These are phyloP conservation scores for Lodderomyces oxycetoniae DNA, from an alignment of 1,139 yeast genomes.

Conservation along the genomic window DNA sequence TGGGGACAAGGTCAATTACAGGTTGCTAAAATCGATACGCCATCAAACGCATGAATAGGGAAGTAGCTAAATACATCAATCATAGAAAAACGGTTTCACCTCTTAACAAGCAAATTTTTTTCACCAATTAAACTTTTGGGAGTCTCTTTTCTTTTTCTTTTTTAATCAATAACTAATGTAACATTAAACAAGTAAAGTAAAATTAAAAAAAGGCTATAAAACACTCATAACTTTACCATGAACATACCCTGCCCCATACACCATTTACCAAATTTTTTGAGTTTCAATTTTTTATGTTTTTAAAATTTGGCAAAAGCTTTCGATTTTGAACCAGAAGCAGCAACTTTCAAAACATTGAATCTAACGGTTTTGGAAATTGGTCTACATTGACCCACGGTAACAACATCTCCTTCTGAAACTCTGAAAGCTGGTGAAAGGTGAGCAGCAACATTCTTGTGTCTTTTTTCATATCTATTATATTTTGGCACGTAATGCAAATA, in stretches of 20 bases:
- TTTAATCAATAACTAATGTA: constrained; percentile 17
- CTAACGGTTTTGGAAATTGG: constrained; percentile 99
- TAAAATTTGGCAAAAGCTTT: constrained; percentile 97
- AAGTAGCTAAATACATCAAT: background rate
- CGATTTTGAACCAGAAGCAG: constrained; percentile 82
- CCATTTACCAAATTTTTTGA: background rate
- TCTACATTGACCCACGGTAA: constrained; percentile 99
- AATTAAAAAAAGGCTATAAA: no score
- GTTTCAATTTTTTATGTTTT: constrained; percentile 17
- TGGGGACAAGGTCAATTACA: constrained; percentile 64
- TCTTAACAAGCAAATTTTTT: no score
- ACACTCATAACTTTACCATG: no score
- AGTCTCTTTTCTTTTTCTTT: background rate
- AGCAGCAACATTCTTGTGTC: constrained; percentile 99
- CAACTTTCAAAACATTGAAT: constrained; percentile 97
- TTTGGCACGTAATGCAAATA: constrained; percentile 99
- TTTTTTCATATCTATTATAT: constrained; percentile 99
- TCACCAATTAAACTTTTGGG: no score
- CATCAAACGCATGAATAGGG: constrained; percentile 39
- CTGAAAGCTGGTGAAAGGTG: constrained; percentile 99
- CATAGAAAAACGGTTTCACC: background rate
- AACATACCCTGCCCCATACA: background rate
- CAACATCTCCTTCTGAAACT: constrained; percentile 98
- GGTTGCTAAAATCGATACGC: constrained; percentile 52
- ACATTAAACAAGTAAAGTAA: constrained; percentile 20